These are phyloP conservation scores for Vitis cinerea DNA, from an alignment of 164 flowering plant species.

Conservation along the genomic window DNA sequence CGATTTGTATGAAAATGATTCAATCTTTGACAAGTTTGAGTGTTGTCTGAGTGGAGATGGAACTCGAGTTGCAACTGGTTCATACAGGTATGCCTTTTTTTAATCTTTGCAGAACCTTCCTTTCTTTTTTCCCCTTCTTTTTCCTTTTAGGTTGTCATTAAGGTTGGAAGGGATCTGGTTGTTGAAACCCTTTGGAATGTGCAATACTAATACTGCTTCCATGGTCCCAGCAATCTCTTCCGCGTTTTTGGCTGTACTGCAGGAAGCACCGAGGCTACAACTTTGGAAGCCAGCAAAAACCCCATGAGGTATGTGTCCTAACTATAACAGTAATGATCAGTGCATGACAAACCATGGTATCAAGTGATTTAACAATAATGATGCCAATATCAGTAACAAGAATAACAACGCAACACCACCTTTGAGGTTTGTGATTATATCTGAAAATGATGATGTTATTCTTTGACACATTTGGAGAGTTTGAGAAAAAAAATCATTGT, in stretches of 20 bases:
- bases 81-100: slow-evolving; percentile 67
- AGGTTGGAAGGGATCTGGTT: no score
- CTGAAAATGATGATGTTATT: not conserved
- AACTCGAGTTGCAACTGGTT: slow-evolving; percentile 87
- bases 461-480: no score
- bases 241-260: slow-evolving; percentile 84
- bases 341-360: no score
- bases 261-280: slow-evolving; percentile 81
- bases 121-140: not conserved
- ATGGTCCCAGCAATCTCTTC: slow-evolving; percentile 72
- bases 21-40: slow-evolving; percentile 96
- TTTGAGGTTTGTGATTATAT: not conserved
- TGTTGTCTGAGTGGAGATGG: slow-evolving; percentile 98
- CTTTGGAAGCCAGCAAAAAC: slow-evolving; percentile 97
- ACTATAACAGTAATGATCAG: not conserved
- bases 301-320: slow-evolving; percentile 74
- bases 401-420: no score
- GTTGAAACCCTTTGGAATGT: not conserved
- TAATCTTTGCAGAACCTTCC: not conserved
- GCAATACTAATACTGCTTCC: not conserved
- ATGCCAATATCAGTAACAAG: no score
- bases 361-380: no score
- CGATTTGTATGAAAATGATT: slow-evolving; percentile 96
- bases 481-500: no score
- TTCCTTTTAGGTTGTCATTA: no score